Percentiles rank a stretch among this genome's conserved stretches.
These are phyloP conservation scores for Taiwanofungus camphoratus DNA, from an alignment of 1,284 basidiomycete genomes.

Conservation along the genomic window DNA sequence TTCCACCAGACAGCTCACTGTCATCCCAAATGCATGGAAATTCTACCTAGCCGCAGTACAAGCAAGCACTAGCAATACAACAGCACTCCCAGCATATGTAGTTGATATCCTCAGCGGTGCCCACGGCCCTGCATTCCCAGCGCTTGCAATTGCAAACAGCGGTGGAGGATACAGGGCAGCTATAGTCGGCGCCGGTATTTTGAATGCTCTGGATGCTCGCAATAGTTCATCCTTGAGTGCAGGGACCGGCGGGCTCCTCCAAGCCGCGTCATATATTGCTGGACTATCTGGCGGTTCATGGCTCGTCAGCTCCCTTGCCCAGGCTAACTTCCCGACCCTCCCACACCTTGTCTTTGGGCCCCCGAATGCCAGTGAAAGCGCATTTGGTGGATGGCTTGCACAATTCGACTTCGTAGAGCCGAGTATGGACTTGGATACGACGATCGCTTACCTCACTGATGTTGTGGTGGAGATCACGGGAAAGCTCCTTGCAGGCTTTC, in stretches of 20 bases:
- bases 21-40: constrained; percentile 26
- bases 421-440: constrained; percentile 8
- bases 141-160: constrained; percentile 34
- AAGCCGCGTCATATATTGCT: constrained; percentile 34
- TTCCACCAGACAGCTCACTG: constrained; percentile 11
- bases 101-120: constrained; percentile 26
- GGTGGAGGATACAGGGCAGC: constrained; percentile 43
- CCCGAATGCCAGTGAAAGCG: not conserved
- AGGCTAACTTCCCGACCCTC: constrained; percentile 14
- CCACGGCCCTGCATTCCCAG: constrained; percentile 21
- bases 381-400: constrained; percentile 13
- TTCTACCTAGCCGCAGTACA: constrained; percentile 30
- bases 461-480: constrained; percentile 17
- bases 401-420: constrained; percentile 16
- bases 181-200: constrained; percentile 39
- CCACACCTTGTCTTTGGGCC: constrained; percentile 13
- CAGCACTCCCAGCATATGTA: constrained; percentile 31
- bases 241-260: constrained; percentile 43
- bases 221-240: constrained; percentile 32
- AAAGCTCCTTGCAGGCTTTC: constrained; percentile 21
- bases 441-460: constrained; percentile 9
- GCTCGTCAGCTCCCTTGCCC: constrained; percentile 13
- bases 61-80: constrained; percentile 11
- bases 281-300: constrained; percentile 33
- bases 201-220: constrained; percentile 41